Conservation (phyloP, 208 protist species). For the Acanthamoeba culbertsoni region DNA sequence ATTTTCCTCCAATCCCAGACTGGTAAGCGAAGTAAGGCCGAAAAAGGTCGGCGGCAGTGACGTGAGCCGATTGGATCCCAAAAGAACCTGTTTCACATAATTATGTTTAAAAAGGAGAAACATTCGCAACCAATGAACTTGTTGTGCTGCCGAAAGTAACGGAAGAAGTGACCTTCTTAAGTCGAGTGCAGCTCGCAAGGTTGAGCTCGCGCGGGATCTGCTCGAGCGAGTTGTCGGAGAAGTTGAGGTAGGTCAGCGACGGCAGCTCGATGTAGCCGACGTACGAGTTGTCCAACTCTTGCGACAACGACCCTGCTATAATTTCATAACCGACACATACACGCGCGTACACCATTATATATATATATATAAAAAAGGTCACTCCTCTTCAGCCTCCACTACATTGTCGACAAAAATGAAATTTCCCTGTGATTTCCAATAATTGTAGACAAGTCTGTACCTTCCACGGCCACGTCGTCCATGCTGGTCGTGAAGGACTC, state of each 20-base stretch:
- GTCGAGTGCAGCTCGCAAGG: not conserved
- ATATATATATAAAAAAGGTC: too few species aligned
- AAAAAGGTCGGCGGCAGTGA: conserved; percentile 31
- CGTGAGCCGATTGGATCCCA: conserved; percentile 9
- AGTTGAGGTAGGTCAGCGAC: conserved; percentile 44
- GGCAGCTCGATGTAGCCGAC: not conserved
- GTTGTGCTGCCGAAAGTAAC: not conserved
- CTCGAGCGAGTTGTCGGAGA: conserved; percentile 34
- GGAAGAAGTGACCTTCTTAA: conserved; percentile 15
- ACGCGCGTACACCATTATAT: not conserved
- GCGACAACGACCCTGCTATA: not conserved
- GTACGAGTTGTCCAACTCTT: not conserved
- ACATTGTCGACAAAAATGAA: too few species aligned
- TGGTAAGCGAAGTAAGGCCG: conserved; percentile 26
- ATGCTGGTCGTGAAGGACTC: not conserved
- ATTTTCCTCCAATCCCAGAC: conserved; percentile 2
- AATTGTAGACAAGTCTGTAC: too few species aligned
- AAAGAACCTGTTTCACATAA: not conserved
- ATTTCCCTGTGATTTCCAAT: too few species aligned
- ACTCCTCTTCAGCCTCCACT: too few species aligned
- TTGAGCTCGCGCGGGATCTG: conserved; percentile 31
- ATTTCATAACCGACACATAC: not conserved
- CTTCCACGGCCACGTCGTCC: not conserved
- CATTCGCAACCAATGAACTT: too few species aligned
- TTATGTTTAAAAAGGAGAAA: too few species aligned